Conservation (phyloP, 371 early-diverging fungal genomes). For the Ecytonucleospora hepatopenaei region DNA sequence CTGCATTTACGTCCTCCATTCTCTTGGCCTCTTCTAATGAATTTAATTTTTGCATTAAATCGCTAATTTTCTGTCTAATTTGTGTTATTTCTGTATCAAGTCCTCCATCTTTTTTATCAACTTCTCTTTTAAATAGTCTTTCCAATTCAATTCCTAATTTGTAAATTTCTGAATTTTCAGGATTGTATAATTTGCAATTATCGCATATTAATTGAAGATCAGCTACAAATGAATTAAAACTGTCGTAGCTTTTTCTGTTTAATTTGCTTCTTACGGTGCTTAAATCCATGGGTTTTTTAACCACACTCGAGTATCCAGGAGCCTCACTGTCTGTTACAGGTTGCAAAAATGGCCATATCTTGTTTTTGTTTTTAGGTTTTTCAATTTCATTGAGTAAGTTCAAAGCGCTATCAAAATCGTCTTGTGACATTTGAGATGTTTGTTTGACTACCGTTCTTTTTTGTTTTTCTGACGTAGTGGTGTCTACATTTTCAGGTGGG, state of each 20-base stretch:
- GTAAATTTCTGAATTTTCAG: conserved; percentile 70
- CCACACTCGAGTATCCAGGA: conserved; percentile 51
- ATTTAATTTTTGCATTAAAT: conserved; percentile 40
- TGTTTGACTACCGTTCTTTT: conserved; percentile 7
- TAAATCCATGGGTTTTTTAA: conserved; percentile 53
- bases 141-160: too few relatives aligned
- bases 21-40: conserved; percentile 29
- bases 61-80: conserved; percentile 43
- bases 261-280: conserved; percentile 45
- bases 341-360: conserved; percentile 54
- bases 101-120: conserved; percentile 12
- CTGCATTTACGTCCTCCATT: neutral
- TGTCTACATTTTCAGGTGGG: too few relatives aligned
- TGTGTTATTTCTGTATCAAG: conserved; percentile 34
- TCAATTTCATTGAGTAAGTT: conserved; percentile 44
- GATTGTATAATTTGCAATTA: conserved; percentile 85
- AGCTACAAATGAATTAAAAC: conserved; percentile 35
- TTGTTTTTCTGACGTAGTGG: conserved; percentile 20
- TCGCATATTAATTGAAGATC: conserved; percentile 59
- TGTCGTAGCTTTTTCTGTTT: conserved; percentile 23
- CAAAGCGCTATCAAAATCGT: conserved; percentile 44
- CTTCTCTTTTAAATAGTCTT: conserved; percentile 23
- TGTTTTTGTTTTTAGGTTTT: conserved; percentile 43
- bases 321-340: conserved; percentile 46
- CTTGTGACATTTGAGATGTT: conserved; percentile 28